Evolutionary conservation across 2,329 filamentous ascomycete species (phyloP).

Genomic region (Calonectria pauciramosa): DNA sequence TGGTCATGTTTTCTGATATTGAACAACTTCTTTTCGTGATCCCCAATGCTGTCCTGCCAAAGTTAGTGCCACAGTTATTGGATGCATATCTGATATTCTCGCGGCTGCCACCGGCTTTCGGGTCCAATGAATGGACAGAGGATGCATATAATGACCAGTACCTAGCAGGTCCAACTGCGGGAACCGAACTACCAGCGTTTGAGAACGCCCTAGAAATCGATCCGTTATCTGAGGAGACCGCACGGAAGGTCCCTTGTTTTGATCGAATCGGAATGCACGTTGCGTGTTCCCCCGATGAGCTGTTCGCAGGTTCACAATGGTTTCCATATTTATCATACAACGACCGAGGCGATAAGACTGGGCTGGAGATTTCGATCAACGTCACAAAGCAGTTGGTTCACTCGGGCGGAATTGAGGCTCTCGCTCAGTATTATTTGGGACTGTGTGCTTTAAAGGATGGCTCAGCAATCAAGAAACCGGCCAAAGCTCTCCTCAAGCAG

Average conservation of each 20-base stretch:
- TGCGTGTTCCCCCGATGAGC: constrained; percentile 61
- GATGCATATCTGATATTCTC: constrained; percentile 81
- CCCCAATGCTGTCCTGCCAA: constrained; percentile 52
- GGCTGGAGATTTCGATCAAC: constrained; percentile 64
- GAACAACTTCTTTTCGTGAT: constrained; percentile 71
- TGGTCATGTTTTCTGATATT: constrained; percentile 85
- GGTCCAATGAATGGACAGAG: constrained; percentile 45
- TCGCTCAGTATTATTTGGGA: constrained; percentile 80
- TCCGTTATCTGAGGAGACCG: constrained; percentile 36
- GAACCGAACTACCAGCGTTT: constrained; percentile 9
- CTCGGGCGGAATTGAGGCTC: constrained; percentile 41
- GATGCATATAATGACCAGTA: constrained; percentile 50
- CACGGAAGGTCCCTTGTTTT: constrained; percentile 48
- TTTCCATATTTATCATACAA: constrained; percentile 58
- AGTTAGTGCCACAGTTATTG: constrained; percentile 64
- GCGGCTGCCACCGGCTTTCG: constrained; percentile 68
- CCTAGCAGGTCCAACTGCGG: constrained; percentile 29
- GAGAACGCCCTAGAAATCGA: constrained; percentile 16
- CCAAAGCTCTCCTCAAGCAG: constrained; percentile 80
- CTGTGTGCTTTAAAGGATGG: constrained; percentile 72
- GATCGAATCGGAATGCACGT: constrained; percentile 45
- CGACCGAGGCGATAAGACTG: constrained; percentile 41
- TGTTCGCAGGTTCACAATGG: constrained; percentile 64
- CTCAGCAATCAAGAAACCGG: constrained; percentile 73
- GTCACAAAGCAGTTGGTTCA: constrained; percentile 72